phyloP scores from a whole-genome alignment of 176 grass and related monocot species.

The Calamus simplicifolius region DNA sequence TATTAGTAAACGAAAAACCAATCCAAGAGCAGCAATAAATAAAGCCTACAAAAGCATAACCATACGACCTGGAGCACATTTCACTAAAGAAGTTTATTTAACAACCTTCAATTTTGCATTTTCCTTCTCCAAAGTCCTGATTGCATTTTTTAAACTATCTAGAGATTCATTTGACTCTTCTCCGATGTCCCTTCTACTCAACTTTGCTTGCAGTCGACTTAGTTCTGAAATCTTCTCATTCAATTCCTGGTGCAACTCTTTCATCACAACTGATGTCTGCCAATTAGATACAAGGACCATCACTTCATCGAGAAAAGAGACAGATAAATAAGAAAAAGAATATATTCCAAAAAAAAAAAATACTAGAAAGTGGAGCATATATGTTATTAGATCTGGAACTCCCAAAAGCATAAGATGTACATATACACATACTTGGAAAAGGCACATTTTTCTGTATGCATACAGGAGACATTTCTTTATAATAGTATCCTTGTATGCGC shows the following conservation, averaged over 20 bases:
- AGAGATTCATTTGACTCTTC: constrained; percentile 35
- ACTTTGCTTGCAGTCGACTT: constrained; percentile 39
- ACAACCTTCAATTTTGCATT: constrained; percentile 69
- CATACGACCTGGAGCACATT: too few relatives aligned
- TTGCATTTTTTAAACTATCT: constrained; percentile 39
- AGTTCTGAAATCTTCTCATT: constrained; percentile 60
- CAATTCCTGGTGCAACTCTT: constrained; percentile 53
- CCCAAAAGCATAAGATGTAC: too few relatives aligned
- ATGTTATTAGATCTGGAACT: too few relatives aligned
- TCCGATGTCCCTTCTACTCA: constrained; percentile 36
- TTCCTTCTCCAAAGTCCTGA: constrained; percentile 69
- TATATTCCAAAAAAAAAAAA: too few relatives aligned
- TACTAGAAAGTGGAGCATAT: too few relatives aligned
- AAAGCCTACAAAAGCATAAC: not conserved
- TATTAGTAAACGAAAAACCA: not conserved
- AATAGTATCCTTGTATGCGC: too few relatives aligned
- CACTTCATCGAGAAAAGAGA: not conserved
- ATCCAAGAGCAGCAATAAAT: not conserved
- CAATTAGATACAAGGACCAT: constrained; percentile 9
- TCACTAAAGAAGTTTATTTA: not conserved
- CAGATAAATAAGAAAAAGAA: not conserved
- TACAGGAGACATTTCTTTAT: too few relatives aligned
- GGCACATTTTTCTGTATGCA: too few relatives aligned
- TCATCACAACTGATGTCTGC: constrained; percentile 49
- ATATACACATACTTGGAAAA: too few relatives aligned